phyloP scores from a whole-genome alignment of 306 rosid species.

The Gastrolobium villosum region DNA sequence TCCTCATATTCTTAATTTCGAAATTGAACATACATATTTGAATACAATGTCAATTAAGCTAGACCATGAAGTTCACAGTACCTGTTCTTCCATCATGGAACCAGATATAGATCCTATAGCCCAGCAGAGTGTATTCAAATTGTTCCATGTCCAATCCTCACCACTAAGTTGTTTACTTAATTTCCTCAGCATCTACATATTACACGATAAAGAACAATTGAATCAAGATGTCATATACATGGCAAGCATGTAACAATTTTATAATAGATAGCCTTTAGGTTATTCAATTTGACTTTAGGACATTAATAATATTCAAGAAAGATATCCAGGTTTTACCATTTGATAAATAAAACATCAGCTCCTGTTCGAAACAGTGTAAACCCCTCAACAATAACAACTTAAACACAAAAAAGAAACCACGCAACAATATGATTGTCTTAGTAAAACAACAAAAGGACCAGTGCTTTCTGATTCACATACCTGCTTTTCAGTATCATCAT shows the following conservation, averaged over 20 bases:
- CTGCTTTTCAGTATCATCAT: conserved; percentile 98
- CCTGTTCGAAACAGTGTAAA: conserved; percentile 3
- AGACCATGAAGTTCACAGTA: conserved; percentile 43
- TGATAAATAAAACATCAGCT: conserved; percentile 4
- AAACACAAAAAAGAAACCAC: conserved; percentile 10
- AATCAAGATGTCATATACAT: conserved; percentile 23
- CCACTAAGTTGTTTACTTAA: conserved; percentile 94
- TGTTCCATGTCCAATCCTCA: conserved; percentile 99
- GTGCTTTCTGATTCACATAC: conserved; percentile 50
- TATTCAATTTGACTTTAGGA: conserved; percentile 18
- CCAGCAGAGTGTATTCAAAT: conserved; percentile 97
- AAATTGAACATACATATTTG: not conserved
- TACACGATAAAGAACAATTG: conserved; percentile 18
- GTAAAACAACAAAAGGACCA: conserved; percentile 8
- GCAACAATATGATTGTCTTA: not conserved
- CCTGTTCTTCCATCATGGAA: conserved; percentile 99
- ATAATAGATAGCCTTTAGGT: conserved; percentile 7
- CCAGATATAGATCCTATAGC: conserved; percentile 99
- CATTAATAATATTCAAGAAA: conserved; percentile 7
- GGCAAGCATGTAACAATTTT: not conserved
- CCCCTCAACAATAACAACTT: not conserved
- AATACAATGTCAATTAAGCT: not conserved
- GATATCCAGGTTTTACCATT: not conserved
- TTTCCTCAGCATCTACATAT: conserved; percentile 89
- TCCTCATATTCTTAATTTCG: not conserved